These are phyloP conservation scores for Leishmania amazonensis DNA, from an alignment of 208 protist species.

Conservation along the genomic window DNA sequence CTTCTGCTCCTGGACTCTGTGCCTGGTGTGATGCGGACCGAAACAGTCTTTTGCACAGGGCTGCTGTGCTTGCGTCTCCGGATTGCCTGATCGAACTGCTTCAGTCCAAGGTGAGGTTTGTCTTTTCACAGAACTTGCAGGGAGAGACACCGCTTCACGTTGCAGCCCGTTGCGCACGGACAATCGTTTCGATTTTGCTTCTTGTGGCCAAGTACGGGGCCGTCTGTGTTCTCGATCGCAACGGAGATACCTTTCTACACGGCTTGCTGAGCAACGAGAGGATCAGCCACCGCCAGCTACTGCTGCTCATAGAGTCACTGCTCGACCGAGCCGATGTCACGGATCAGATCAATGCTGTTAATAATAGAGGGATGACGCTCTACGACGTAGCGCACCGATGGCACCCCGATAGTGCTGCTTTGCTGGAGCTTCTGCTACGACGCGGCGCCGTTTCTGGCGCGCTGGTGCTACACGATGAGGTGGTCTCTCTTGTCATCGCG, in stretches of 20 bases:
- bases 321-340: conserved; percentile 17
- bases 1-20: not conserved
- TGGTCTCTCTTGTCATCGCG: conserved; percentile 1
- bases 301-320: conserved; percentile 49
- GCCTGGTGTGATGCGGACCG: conserved; percentile 15
- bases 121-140: conserved; percentile 30
- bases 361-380: conserved; percentile 34
- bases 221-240: conserved; percentile 8
- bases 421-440: conserved; percentile 46
- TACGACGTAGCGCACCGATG: conserved; percentile 46
- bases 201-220: conserved; percentile 59
- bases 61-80: conserved; percentile 20
- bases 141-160: conserved; percentile 63
- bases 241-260: conserved; percentile 67
- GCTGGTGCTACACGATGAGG: conserved; percentile 21
- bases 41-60: conserved; percentile 57
- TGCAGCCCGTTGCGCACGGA: conserved; percentile 22
- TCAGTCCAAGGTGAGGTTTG: conserved; percentile 7
- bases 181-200: conserved; percentile 39
- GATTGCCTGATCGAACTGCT: conserved; percentile 58
- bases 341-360: conserved; percentile 36
- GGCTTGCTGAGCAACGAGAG: conserved; percentile 43
- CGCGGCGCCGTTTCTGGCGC: conserved; percentile 30
- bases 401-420: conserved; percentile 10
- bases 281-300: conserved; percentile 21